A percentile compares a stretch with the other conserved stretches of the same genome.
These are phyloP conservation scores for Cenchrus americanus DNA, from an alignment of 176 grass and related monocot genomes.

Conservation along the genomic window DNA sequence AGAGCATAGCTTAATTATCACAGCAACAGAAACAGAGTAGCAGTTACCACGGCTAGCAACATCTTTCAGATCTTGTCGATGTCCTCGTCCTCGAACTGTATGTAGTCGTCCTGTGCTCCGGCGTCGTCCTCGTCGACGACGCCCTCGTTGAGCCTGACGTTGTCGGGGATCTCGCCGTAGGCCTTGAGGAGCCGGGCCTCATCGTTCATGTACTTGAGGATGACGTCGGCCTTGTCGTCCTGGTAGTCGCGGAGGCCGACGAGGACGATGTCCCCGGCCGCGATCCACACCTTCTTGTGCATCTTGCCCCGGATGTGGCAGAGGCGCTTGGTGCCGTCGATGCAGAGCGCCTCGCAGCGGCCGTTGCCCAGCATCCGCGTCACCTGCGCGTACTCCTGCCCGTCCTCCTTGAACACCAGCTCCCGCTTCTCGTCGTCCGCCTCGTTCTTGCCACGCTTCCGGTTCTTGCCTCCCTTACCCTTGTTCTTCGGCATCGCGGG, in stretches of 20 bases:
- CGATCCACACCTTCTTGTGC: conserved; percentile 94
- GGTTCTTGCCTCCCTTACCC: conserved; percentile 96
- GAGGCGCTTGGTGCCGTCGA: conserved; percentile 72
- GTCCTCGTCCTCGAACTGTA: conserved; percentile 71
- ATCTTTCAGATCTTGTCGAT: conserved; percentile 62
- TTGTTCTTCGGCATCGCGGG: conserved; percentile 88
- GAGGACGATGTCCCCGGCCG: conserved; percentile 77
- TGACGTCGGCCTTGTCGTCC: conserved; percentile 92
- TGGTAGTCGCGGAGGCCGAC: conserved; percentile 86
- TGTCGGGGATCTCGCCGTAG: conserved; percentile 66
- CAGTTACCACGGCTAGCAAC: background rate
- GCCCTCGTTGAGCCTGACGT: conserved; percentile 66
- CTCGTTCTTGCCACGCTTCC: conserved; percentile 88
- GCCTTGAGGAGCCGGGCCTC: conserved; percentile 63
- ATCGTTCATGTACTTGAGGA: conserved; percentile 95
- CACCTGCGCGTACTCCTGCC: conserved; percentile 91
- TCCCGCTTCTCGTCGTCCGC: conserved; percentile 92
- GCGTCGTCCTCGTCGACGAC: conserved; percentile 63
- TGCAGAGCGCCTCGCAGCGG: conserved; percentile 74
- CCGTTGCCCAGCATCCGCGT: conserved; percentile 73
- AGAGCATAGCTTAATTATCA: background rate
- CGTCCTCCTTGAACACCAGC: conserved; percentile 91
- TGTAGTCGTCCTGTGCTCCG: conserved; percentile 51
- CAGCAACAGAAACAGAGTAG: background rate
- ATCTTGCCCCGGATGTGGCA: conserved; percentile 87